phyloP scores from a whole-genome alignment of 495 filamentous ascomycete species.

The Acidomyces sp. region DNA sequence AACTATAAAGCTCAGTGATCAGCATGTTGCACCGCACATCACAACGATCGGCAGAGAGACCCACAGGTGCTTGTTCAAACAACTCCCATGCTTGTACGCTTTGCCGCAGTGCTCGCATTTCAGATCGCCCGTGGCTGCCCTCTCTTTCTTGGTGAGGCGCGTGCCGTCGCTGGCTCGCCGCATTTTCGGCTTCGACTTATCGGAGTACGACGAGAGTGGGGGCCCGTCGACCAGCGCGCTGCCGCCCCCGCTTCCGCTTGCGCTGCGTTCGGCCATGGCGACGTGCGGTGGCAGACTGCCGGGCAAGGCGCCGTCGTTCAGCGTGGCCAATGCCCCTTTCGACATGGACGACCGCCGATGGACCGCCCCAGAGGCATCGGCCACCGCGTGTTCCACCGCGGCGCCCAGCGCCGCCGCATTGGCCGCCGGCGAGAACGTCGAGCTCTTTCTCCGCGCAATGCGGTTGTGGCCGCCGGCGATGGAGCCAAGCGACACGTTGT shows the following conservation, averaged over 20 bases:
- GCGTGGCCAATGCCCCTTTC: slow-evolving; percentile 20
- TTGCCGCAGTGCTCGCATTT: slow-evolving; percentile 98
- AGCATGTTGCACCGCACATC: slow-evolving; percentile 2
- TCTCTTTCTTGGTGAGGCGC: slow-evolving; percentile 59
- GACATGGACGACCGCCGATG: slow-evolving; percentile 31
- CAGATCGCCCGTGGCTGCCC: slow-evolving; percentile 63
- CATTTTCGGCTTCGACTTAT: slow-evolving; percentile 51
- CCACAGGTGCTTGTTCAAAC: slow-evolving; percentile 99
- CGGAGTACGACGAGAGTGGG: slow-evolving; percentile 23
- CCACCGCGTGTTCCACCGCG: slow-evolving; percentile 41
- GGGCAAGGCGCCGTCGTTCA: slow-evolving; percentile 22
- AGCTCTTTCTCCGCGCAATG: slow-evolving; percentile 87
- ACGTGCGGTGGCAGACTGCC: slow-evolving; percentile 29
- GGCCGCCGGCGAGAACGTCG: slow-evolving; percentile 57
- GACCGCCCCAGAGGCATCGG: slow-evolving; percentile 19
- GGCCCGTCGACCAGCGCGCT: slow-evolving; percentile 37
- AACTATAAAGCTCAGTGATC: slow-evolving; percentile 45
- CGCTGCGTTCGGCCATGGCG: slow-evolving; percentile 21
- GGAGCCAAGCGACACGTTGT: slow-evolving; percentile 66
- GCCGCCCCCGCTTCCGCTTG: slow-evolving; percentile 15
- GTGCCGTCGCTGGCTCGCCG: slow-evolving; percentile 80
- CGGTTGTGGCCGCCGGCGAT: slow-evolving; percentile 63
- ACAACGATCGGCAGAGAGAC: slow-evolving; percentile 42
- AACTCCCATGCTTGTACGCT: slow-evolving; percentile 99
- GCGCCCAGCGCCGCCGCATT: slow-evolving; percentile 67